Conservation (phyloP, 345 rosid species). For the Pistacia vera region DNA sequence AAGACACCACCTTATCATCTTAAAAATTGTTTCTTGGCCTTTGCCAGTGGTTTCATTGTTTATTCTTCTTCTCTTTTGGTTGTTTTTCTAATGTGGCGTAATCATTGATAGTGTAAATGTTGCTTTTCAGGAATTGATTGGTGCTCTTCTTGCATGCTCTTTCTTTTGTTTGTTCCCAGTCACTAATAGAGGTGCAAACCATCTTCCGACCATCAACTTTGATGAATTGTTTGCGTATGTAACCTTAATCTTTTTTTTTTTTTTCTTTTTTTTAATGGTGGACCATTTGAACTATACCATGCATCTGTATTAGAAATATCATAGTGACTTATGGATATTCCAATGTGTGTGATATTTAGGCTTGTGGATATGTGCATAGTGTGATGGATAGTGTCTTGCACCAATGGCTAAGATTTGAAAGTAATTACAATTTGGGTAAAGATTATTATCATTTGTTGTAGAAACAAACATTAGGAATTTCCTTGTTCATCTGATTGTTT, state of each 20-base stretch:
- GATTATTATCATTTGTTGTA: too few species aligned
- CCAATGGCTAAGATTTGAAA: too few species aligned
- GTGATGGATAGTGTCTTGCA: background rate
- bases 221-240: conserved; percentile 85
- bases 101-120: conserved; percentile 11
- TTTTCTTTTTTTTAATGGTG: background rate
- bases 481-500: too few species aligned
- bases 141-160: conserved; percentile 80
- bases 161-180: conserved; percentile 87
- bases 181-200: conserved; percentile 51
- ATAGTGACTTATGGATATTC: background rate
- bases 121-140: conserved; percentile 76
- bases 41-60: background rate
- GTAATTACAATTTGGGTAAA: too few species aligned
- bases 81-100: background rate
- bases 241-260: conserved; percentile 30
- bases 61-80: background rate
- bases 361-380: background rate
- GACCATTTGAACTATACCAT: conserved; percentile 4
- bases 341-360: background rate
- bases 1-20: too few species aligned
- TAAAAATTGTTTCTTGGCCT: background rate
- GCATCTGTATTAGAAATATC: background rate
- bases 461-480: too few species aligned
- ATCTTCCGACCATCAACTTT: conserved; percentile 83